A percentile compares a stretch with the other conserved stretches of the same genome.
Conservation (phyloP, 1,284 basidiomycete species). For the Rhodotorula sp. region DNA sequence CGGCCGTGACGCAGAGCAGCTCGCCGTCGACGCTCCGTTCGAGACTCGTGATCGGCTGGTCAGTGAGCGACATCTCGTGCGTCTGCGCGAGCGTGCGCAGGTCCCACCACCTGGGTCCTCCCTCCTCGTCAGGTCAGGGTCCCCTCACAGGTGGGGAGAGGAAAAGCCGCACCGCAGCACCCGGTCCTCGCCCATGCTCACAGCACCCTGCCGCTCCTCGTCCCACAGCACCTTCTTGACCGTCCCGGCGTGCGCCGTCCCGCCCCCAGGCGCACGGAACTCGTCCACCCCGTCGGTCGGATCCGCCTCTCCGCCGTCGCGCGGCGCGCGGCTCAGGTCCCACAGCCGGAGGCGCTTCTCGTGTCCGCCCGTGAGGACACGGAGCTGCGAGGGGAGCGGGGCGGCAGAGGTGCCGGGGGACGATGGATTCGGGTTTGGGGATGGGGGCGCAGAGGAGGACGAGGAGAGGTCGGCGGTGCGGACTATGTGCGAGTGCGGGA, state of each 20-base stretch:
- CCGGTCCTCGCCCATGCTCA: slow-evolving; percentile 90
- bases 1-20: slow-evolving; percentile 84
- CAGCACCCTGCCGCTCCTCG: slow-evolving; percentile 72
- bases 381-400: slow-evolving; percentile 40
- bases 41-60: slow-evolving; percentile 80
- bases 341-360: slow-evolving; percentile 98
- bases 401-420: neutral
- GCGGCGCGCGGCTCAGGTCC: slow-evolving; percentile 66
- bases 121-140: neutral
- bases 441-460: slow-evolving; percentile 42
- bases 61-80: slow-evolving; percentile 69
- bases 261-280: slow-evolving; percentile 9
- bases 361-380: slow-evolving; percentile 88
- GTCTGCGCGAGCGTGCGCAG: slow-evolving; percentile 72
- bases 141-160: neutral
- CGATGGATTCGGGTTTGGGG: neutral
- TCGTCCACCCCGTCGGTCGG: slow-evolving; percentile 16
- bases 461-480: slow-evolving; percentile 80
- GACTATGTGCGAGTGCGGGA: slow-evolving; percentile 97
- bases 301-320: slow-evolving; percentile 53
- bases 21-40: slow-evolving; percentile 82
- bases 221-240: slow-evolving; percentile 94
- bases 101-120: slow-evolving; percentile 92
- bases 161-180: slow-evolving; percentile 69
- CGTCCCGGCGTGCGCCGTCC: slow-evolving; percentile 71